Percentiles rank a stretch among this genome's conserved stretches.
phyloP scores from a whole-genome alignment of 2,329 filamentous ascomycete genomes.

The Xylaria sp. region DNA sequence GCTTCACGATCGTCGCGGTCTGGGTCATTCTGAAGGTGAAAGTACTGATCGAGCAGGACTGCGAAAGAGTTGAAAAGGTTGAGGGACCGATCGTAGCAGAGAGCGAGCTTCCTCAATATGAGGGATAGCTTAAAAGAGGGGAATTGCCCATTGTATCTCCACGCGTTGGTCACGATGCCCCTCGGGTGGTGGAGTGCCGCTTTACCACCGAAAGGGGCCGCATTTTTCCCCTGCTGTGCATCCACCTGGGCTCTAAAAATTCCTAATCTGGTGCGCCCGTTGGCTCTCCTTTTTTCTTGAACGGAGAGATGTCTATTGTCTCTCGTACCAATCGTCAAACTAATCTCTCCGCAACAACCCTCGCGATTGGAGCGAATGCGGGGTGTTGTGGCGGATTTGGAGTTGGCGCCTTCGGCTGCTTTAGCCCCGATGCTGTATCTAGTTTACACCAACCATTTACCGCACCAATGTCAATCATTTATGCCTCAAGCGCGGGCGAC shows the following conservation, averaged over 20 bases:
- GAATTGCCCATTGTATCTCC: conserved; percentile 38
- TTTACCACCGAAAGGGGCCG: conserved; percentile 12
- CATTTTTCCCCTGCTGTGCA: conserved; percentile 15
- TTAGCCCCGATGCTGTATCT: conserved; percentile 37
- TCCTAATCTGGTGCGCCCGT: conserved; percentile 21
- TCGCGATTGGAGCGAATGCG: conserved; percentile 38
- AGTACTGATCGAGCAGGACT: conserved; percentile 19
- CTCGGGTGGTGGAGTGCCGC: conserved; percentile 25
- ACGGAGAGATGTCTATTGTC: conserved; percentile 22
- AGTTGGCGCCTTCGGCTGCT: conserved; percentile 36
- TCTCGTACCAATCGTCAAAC: conserved; percentile 29
- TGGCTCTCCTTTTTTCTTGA: conserved; percentile 17
- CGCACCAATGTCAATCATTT: conserved; percentile 39
- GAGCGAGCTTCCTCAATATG: conserved; percentile 35
- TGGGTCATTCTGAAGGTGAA: conserved; percentile 44
- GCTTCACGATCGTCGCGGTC: conserved; percentile 54
- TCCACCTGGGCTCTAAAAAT: conserved; percentile 19
- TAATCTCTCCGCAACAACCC: not conserved
- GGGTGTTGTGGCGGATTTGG: conserved; percentile 32
- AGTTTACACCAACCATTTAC: conserved; percentile 27
- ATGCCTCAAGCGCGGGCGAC: not conserved
- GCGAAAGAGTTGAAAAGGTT: conserved; percentile 24
- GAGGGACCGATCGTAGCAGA: conserved; percentile 15
- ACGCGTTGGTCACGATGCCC: conserved; percentile 39
- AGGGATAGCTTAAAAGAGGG: conserved; percentile 43